phyloP scores from a whole-genome alignment of 371 early-diverging fungal species.

The Gilbertella persicaria region DNA sequence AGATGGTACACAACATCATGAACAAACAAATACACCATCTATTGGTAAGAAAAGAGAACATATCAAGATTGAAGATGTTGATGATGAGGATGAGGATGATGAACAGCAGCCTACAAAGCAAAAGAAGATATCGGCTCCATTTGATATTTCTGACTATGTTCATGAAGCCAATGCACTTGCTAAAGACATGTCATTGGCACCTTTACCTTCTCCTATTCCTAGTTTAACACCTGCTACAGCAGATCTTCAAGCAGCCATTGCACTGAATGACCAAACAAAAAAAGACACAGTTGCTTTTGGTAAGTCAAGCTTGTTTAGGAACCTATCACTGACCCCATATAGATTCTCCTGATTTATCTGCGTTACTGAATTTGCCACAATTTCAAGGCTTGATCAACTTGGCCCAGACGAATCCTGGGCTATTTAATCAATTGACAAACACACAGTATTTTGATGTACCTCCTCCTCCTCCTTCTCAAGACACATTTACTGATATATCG shows the following conservation, averaged over 20 bases:
- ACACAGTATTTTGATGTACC: conserved; percentile 20
- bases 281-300: conserved; percentile 29
- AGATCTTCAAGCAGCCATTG: conserved; percentile 45
- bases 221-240: conserved; percentile 27
- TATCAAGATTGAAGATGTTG: conserved; percentile 30
- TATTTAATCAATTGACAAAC: conserved; percentile 34
- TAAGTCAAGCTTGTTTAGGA: conserved; percentile 3
- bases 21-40: background rate
- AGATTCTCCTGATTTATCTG: conserved; percentile 18
- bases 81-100: conserved; percentile 27
- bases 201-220: conserved; percentile 13
- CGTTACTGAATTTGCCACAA: conserved; percentile 29
- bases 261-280: conserved; percentile 46
- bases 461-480: background rate
- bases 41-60: conserved; percentile 21
- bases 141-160: conserved; percentile 29
- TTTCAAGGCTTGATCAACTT: conserved; percentile 30
- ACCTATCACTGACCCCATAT: background rate
- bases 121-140: conserved; percentile 7
- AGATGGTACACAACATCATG: conserved; percentile 22
- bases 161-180: conserved; percentile 5
- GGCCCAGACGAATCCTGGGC: conserved; percentile 32
- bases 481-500: too few species aligned
- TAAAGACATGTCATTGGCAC: background rate
- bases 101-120: conserved; percentile 19